Evolutionary conservation across 176 grass and related monocot species (phyloP), one percentile per base, ranked within the genome.

Genomic region (Oryza rufipogon): DNA sequence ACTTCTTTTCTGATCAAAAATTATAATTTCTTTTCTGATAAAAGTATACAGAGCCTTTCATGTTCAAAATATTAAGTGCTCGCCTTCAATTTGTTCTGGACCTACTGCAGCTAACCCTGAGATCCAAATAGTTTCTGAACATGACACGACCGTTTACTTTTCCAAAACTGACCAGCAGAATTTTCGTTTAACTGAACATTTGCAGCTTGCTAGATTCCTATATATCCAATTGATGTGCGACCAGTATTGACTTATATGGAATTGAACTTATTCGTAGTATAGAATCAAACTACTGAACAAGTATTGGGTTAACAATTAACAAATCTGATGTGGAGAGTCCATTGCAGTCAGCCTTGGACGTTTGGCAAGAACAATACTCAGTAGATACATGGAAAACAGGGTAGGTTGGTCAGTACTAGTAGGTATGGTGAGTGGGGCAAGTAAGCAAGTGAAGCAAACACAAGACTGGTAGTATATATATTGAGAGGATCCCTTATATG

Each of bases 61-160:
- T 64, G 23, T 64, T 54, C 61, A 64, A 82, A 58, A 72, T 46
- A 52, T 42, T 25, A 25, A 25, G 25, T 25, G 25, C 25, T 25
- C 1, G 25, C 64, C 81, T 32, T 74, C 34, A 65, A 83, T 34
- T 65, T 78, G 54, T 83, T 83, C 30, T 54, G 28, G 42, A 77
- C 1, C 73, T 70, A 75, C 68, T 76, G 72, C 76, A 80, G 42
- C 68, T 73, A 71, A 71, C 51, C n/a, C n/a, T 41, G 8, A 73
- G 10, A 33, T 64, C 72, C 73, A 66, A 23, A 22, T 87, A 83
- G 17, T 58, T 71, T 56, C 71, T 78, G 70, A 44, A 88, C 34
- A 23, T 51, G 42, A n/a, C 33, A 83, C 36, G 56, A 15, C 45
- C 47, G 25, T 71, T 49, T 49, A 23, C 23, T 49, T 49, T 14